Base-by-base conservation (phyloP, 805 yeast species). In the Candida insectorum region DNA sequence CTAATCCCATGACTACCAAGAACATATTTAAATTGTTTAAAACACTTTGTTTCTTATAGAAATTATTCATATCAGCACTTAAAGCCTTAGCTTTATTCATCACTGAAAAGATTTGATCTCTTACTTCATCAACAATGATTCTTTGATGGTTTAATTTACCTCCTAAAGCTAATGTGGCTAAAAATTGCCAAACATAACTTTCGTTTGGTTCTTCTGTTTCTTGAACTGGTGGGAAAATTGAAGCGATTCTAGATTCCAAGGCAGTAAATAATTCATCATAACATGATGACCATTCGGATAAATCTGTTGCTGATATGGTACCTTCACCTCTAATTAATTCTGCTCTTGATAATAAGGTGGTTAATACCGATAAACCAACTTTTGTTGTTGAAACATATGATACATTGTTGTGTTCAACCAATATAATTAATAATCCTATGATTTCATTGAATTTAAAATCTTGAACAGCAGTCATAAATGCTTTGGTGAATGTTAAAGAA, bases 1-100 rank as follows among this genome's bases (percentile, higher is more conserved):
- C 86, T 44, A 91, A 73, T 6, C 98, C 98, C 94, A 91, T 88
- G 29, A 89, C 97, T 48, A 91, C 93, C 62, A 91, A 74, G 66
- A 88, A 89, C 73, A 91, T 66, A 58, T 91, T 91, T 73, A 91
- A 75, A 54, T 88, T 88, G 44, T 77, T 78, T 53, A 85, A 72
- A 51, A 81, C 73, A 62, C 70, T 77, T 47, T 69, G 77, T 46
- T 71, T 73, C 54, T 63, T 66, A 54, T 63, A 62, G 43, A 63
- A 54, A 47, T 62, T 62, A 31, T 60, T 65, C 43, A 58, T 33
- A 52, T 71, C 73, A 43, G 77, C 67, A 52, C 71, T 59, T 26
- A 74, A 69, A 31, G 74, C 71, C 62, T 82, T 84, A 11, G 96
- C 91, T 42, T 79, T 75, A 40, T 69, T 76, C 75, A 88, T 85